Evolutionary conservation across 2,329 filamentous ascomycete species (phyloP).

Genomic region (Fusarium torreyae): DNA sequence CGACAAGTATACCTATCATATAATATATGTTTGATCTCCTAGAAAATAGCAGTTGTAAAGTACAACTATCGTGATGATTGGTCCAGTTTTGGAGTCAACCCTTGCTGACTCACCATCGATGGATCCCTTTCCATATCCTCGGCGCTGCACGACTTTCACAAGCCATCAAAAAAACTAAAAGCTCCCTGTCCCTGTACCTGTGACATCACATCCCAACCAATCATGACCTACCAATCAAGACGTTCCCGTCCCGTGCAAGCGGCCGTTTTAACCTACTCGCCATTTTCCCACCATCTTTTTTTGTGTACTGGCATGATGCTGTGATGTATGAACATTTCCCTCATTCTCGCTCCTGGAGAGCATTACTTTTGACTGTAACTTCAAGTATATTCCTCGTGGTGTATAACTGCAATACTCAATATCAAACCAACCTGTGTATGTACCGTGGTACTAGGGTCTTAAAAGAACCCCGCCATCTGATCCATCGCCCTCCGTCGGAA

Average conservation of each 20-base stretch:
- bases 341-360: background rate
- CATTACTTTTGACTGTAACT: too few relatives aligned
- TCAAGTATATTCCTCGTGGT: background rate
- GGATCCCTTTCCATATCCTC: conserved; percentile 19
- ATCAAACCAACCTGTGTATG: too few relatives aligned
- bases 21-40: too few relatives aligned
- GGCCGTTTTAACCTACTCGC: conserved; percentile 13
- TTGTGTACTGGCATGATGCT: conserved; percentile 19
- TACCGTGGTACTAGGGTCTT: too few relatives aligned
- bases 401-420: background rate
- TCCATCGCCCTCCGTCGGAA: background rate
- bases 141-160: conserved; percentile 44
- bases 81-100: background rate
- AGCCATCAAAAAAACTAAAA: conserved; percentile 35
- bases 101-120: conserved; percentile 33
- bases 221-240: conserved; percentile 33
- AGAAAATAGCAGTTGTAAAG: too few relatives aligned
- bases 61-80: too few relatives aligned
- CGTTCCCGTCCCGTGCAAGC: conserved; percentile 38
- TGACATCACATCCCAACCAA: conserved; percentile 45
- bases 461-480: conserved; percentile 1
- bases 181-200: conserved; percentile 33
- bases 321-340: conserved; percentile 19
- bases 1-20: too few relatives aligned
- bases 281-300: conserved; percentile 25